Evolutionary conservation across 2,329 filamentous ascomycete species (phyloP).

Genomic region (Chaetomium olivaceum): DNA sequence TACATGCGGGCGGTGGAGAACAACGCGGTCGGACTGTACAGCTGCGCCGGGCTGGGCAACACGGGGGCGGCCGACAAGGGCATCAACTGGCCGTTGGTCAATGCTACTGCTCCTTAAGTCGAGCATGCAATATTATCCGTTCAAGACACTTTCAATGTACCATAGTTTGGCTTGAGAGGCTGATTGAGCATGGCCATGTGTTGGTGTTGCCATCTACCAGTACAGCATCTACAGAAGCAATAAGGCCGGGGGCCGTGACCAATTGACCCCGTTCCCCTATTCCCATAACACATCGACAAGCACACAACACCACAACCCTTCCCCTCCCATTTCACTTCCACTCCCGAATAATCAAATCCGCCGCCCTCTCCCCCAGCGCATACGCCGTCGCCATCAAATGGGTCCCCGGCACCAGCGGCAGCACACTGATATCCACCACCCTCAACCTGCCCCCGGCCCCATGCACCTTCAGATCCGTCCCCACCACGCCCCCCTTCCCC

Average conservation of each 20-base stretch:
- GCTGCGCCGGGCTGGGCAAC: constrained; percentile 43
- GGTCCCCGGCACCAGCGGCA: neutral
- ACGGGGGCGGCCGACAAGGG: constrained; percentile 44
- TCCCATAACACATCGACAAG: too few relatives aligned
- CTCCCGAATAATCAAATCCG: neutral
- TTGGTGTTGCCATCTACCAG: neutral
- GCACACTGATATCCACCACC: constrained; percentile 23
- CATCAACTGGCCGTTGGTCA: constrained; percentile 44
- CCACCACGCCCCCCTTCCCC: constrained; percentile 24
- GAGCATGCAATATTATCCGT: neutral
- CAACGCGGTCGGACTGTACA: constrained; percentile 45
- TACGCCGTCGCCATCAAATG: constrained; percentile 2
- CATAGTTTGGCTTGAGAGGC: neutral
- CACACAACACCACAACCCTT: neutral
- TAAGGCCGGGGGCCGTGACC: neutral
- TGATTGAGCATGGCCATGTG: neutral
- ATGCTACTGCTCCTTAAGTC: constrained; percentile 30
- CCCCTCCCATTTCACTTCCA: neutral
- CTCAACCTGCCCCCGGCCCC: constrained; percentile 24
- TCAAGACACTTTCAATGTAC: too few relatives aligned
- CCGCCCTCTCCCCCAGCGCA: neutral
- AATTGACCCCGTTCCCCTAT: too few relatives aligned
- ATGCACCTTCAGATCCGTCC: constrained; percentile 28
- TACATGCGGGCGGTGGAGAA: constrained; percentile 45
- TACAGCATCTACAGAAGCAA: neutral